Base-by-base conservation (phyloP, 2,329 filamentous ascomycete species). In the Podosphaera xanthii region DNA sequence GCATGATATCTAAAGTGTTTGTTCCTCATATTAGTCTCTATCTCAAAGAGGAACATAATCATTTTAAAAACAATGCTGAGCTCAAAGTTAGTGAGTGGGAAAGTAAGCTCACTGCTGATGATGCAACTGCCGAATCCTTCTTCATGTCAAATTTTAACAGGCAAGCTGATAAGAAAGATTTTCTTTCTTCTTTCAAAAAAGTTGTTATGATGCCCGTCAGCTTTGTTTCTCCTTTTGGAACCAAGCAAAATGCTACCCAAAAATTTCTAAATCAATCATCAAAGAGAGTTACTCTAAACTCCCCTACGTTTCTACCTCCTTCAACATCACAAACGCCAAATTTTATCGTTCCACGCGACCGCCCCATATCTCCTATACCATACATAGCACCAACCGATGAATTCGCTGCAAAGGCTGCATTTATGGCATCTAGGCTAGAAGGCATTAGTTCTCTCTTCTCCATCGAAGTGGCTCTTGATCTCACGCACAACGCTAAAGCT, bases 121-220 rank as follows among this genome's bases (percentile, higher is more conserved):
- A 95, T 64, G 89, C 87, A 14, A 86, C 84, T 1, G 83, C 87
- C 0, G 92, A 98, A 71, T 92, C 87, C 0, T 94, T 94, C 68
- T 92, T 89, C 72, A 96, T 97, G 91, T 86, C 85, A 33, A 96
- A 89, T 69, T 82, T 97, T 67, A 96, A 91, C 68, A 80, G 92
- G 34, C 89, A 94, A 69, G 92, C 89, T 0, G 92, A 94, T 63
- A 98, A 98, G 72, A 87, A 89, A 64, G 92, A 98, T 69, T 98
- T 98, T 66, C 70, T 98, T 62, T 92, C 84, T 53, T 95, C 90
- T 0, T 98, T 98, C 76, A 96, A 89, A 69, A 97, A 97, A 71
- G 92, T 98, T 7, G 87, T 98, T 63, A 96, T 98, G 90, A 94
- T 95, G 83, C 92, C 92, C 1, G 91, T 98, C 56, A 94, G 87